Conservation (phyloP, 257 asterid genomes). For the Solanum infundibuliforme region DNA sequence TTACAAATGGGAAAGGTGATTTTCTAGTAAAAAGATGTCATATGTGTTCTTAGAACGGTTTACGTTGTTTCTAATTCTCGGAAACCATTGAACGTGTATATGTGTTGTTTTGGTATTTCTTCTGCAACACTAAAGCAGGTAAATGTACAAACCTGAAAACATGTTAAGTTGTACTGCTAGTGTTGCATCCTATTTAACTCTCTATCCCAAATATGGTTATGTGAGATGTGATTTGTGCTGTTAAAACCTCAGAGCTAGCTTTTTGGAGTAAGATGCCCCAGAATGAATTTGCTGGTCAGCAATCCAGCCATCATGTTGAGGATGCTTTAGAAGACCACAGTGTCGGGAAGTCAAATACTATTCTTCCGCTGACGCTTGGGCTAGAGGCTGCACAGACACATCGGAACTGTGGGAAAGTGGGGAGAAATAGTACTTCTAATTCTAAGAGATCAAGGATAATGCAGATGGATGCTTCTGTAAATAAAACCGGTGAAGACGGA, state of each 20-base stretch:
- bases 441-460: slow-evolving; percentile 50
- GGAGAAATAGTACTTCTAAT: slow-evolving; percentile 34
- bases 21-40: neutral
- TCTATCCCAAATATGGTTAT: slow-evolving; percentile 6
- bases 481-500: slow-evolving; percentile 30
- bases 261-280: slow-evolving; percentile 33
- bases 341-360: slow-evolving; percentile 17
- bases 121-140: neutral
- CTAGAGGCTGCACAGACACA: slow-evolving; percentile 26
- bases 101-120: neutral
- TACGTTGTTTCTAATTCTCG: neutral
- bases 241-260: slow-evolving; percentile 27
- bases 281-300: slow-evolving; percentile 24
- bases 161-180: neutral
- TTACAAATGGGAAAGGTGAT: neutral
- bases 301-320: slow-evolving; percentile 21
- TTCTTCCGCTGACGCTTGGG: slow-evolving; percentile 19
- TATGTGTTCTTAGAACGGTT: neutral
- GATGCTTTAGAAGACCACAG: slow-evolving; percentile 18
- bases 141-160: neutral
- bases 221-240: slow-evolving; percentile 27
- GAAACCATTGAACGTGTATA: neutral
- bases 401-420: slow-evolving; percentile 39
- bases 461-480: slow-evolving; percentile 30
- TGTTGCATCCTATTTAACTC: neutral